phyloP scores from a whole-genome alignment of 2,329 filamentous ascomycete species.

The Sphaceloma murrayae region DNA sequence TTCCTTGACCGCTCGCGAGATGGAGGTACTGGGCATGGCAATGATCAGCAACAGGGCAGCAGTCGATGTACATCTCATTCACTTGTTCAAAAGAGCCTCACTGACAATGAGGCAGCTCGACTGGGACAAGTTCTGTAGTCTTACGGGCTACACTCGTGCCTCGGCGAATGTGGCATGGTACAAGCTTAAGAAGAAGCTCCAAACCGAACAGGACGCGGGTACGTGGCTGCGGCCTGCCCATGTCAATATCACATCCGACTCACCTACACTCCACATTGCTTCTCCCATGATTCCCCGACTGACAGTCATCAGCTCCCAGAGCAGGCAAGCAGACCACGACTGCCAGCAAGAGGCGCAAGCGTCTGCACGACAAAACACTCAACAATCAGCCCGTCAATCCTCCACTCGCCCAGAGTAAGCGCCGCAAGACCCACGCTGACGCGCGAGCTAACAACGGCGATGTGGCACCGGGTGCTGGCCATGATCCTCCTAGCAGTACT shows the following conservation, averaged over 20 bases:
- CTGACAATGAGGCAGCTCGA: conserved; percentile 19
- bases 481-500: too few relatives aligned
- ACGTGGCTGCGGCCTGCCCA: not conserved
- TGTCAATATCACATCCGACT: not conserved
- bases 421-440: too few relatives aligned
- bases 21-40: not conserved
- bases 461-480: too few relatives aligned
- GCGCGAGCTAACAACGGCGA: too few relatives aligned
- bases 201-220: not conserved
- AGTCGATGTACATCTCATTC: not conserved
- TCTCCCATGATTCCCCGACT: not conserved
- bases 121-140: conserved; percentile 19
- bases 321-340: not conserved
- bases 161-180: conserved; percentile 30
- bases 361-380: not conserved
- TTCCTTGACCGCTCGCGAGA: not conserved
- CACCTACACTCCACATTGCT: not conserved
- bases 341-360: not conserved
- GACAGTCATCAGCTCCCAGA: not conserved
- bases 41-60: not conserved
- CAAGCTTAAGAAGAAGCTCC: conserved; percentile 60
- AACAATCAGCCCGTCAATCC: too few relatives aligned
- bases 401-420: too few relatives aligned
- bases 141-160: conserved; percentile 19
- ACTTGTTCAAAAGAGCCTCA: not conserved